These are phyloP conservation scores for Macrophomina pseudophaseolina DNA, from an alignment of 2,329 filamentous ascomycete species.

Conservation along the genomic window DNA sequence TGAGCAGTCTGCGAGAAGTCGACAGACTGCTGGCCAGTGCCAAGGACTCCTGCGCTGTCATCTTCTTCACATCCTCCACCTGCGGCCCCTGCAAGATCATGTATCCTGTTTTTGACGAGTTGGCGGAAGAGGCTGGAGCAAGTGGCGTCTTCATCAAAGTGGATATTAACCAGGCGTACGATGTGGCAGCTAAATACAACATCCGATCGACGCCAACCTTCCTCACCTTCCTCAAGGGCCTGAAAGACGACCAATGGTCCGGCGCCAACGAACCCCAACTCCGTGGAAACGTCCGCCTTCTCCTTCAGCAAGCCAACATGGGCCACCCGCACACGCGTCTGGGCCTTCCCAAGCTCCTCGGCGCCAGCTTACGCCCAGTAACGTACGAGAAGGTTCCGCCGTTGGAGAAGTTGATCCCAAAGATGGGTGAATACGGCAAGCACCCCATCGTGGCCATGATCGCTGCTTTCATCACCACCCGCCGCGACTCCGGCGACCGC, in stretches of 20 bases:
- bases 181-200: conserved; percentile 67
- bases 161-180: conserved; percentile 71
- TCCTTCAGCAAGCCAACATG: conserved; percentile 77
- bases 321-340: conserved; percentile 76
- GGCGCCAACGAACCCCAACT: conserved; percentile 68
- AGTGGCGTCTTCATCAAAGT: conserved; percentile 80
- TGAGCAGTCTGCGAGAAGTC: conserved; percentile 64
- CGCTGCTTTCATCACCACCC: conserved; percentile 71
- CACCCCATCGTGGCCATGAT: conserved; percentile 67
- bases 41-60: conserved; percentile 71
- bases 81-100: conserved; percentile 84
- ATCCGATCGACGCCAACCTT: conserved; percentile 87
- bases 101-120: conserved; percentile 80
- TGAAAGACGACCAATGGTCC: conserved; percentile 79
- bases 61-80: conserved; percentile 92
- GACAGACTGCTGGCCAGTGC: conserved; percentile 65
- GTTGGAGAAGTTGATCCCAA: conserved; percentile 78
- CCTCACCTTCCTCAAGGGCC: conserved; percentile 78
- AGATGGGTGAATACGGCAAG: conserved; percentile 70
- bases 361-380: conserved; percentile 68
- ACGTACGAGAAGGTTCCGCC: conserved; percentile 78
- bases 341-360: conserved; percentile 71
- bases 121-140: conserved; percentile 73
- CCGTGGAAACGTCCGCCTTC: conserved; percentile 71
- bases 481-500: conserved; percentile 62